Conservation (phyloP, 108 stramenopile species). For the Mayamaea pseudoterrestris region DNA sequence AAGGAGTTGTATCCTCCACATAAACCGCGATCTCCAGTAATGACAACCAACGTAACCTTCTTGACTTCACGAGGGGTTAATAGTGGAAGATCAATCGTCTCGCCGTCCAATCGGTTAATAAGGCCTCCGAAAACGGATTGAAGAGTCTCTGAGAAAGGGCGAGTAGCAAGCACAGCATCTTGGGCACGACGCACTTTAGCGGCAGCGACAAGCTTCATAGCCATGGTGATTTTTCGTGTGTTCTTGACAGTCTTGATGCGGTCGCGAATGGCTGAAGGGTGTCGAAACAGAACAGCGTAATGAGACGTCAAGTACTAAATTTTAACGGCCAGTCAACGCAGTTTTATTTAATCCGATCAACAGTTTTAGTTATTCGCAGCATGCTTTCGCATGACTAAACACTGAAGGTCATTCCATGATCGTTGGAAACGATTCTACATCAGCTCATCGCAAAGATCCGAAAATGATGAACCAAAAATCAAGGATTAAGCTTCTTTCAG, state of each 20-base stretch:
- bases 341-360: no score
- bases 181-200: conserved; percentile 97
- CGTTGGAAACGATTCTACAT: no score
- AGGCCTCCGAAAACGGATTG: conserved; percentile 91
- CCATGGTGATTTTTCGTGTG: conserved; percentile 90
- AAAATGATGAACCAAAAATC: no score
- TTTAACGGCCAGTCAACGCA: no score
- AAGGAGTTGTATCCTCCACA: conserved; percentile 96
- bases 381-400: no score
- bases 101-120: conserved; percentile 66
- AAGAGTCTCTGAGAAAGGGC: conserved; percentile 93
- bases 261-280: conserved; percentile 69
- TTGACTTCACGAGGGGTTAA: conserved; percentile 90
- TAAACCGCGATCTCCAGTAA: conserved; percentile 92
- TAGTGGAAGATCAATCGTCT: conserved; percentile 88
- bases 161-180: conserved; percentile 88
- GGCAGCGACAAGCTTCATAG: conserved; percentile 97
- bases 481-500: no score
- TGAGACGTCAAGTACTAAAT: not conserved
- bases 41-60: conserved; percentile 82
- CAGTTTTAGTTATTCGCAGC: no score
- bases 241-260: conserved; percentile 83
- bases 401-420: no score
- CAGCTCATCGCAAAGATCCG: no score
- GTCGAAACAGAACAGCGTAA: not conserved